Evolutionary conservation across 1,284 basidiomycete genomes (phyloP).

Genomic region (Cutaneotrichosporon sp.): DNA sequence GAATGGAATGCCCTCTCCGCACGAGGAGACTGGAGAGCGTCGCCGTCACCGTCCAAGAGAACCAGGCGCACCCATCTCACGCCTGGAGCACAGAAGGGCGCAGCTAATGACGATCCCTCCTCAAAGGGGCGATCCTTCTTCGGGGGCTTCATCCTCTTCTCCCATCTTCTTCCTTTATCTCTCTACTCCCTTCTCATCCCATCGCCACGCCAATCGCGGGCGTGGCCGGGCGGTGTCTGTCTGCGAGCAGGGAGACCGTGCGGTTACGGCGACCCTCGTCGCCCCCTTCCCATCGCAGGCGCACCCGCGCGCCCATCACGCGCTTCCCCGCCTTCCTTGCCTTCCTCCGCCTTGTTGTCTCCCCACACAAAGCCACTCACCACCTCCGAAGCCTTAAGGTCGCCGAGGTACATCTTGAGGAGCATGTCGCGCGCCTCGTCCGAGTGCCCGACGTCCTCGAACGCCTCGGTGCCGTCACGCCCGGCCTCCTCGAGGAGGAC

Average conservation of each 20-base stretch:
- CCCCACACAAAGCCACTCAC: not conserved
- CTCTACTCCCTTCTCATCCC: no score
- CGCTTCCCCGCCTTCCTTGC: not conserved
- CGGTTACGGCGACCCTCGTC: no score
- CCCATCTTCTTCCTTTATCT: not conserved
- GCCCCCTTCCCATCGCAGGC: not conserved
- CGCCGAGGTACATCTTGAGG: conserved; percentile 71
- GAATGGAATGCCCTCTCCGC: not conserved
- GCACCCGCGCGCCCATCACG: not conserved
- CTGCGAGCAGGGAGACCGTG: no score
- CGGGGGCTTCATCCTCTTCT: no score
- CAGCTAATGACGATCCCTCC: no score
- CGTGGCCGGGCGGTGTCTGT: no score
- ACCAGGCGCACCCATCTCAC: no score
- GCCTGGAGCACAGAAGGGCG: no score
- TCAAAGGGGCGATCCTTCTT: no score
- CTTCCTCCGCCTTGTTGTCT: not conserved
- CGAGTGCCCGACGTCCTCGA: conserved; percentile 99
- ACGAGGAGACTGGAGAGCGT: no score
- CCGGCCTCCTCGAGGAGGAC: conserved; percentile 85
- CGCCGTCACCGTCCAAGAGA: no score
- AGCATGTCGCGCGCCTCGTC: conserved; percentile 95
- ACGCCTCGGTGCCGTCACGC: conserved; percentile 95
- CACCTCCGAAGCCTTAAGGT: conserved; percentile 66
- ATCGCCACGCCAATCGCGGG: no score